Evolutionary conservation across 495 filamentous ascomycete genomes (phyloP).

Genomic region (Podospora australis): DNA sequence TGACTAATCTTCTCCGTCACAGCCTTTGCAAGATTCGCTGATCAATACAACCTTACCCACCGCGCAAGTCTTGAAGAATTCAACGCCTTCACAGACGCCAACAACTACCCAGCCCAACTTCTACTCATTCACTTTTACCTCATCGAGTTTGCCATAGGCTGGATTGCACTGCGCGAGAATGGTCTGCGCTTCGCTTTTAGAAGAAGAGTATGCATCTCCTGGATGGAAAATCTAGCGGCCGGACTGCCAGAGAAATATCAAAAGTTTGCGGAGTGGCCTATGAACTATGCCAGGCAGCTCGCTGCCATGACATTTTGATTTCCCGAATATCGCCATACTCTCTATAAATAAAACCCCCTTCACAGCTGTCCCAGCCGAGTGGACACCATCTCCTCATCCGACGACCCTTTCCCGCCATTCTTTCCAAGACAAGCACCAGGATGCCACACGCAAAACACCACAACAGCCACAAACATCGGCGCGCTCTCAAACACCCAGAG

Average conservation of each 20-base stretch:
- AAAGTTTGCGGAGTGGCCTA: slow-evolving; percentile 18
- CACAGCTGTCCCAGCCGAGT: neutral
- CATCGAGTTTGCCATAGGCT: slow-evolving; percentile 24
- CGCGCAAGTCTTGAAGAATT: slow-evolving; percentile 35
- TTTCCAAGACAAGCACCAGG: slow-evolving; percentile 9
- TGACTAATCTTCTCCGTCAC: neutral
- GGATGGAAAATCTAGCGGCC: slow-evolving; percentile 13
- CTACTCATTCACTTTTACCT: slow-evolving; percentile 46
- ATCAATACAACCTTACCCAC: slow-evolving; percentile 13
- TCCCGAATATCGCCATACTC: neutral
- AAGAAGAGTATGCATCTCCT: slow-evolving; percentile 11
- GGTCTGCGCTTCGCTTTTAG: slow-evolving; percentile 15
- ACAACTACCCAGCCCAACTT: slow-evolving; percentile 37
- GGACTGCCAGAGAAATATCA: slow-evolving; percentile 15
- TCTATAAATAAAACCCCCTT: neutral
- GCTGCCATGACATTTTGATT: neutral
- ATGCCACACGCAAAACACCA: slow-evolving; percentile 15
- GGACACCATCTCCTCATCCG: neutral
- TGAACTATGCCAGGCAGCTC: slow-evolving; percentile 8
- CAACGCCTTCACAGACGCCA: slow-evolving; percentile 34
- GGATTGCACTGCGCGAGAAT: slow-evolving; percentile 7
- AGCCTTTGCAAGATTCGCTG: slow-evolving; percentile 22
- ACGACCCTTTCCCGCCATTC: neutral
- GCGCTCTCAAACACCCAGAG: slow-evolving; percentile 59
- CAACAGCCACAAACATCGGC: slow-evolving; percentile 45